These are phyloP conservation scores for Drechslerella dactyloides DNA, from an alignment of 2,329 filamentous ascomycete species.

Conservation along the genomic window DNA sequence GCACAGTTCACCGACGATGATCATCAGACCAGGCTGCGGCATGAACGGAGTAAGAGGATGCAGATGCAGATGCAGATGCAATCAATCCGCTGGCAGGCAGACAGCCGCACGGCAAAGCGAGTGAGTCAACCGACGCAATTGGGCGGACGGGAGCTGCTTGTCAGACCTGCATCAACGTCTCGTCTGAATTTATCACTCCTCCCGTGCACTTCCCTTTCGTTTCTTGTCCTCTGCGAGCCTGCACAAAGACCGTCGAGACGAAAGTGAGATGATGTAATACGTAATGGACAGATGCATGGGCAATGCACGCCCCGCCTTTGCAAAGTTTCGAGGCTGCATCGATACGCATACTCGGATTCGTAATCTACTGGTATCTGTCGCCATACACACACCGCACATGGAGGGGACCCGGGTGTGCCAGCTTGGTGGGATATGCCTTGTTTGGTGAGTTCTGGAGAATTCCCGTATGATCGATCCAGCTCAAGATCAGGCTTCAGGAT, in stretches of 20 bases:
- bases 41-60: conserved; percentile 12
- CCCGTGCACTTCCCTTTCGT: neutral
- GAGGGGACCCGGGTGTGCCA: neutral
- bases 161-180: conserved; percentile 47
- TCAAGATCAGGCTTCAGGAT: neutral
- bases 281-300: neutral
- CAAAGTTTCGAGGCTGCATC: no score
- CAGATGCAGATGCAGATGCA: no score
- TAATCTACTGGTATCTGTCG: no score
- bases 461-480: conserved; percentile 1
- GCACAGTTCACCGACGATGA: conserved; percentile 14
- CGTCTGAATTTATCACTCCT: conserved; percentile 23
- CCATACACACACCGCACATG: no score
- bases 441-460: conserved; percentile 1
- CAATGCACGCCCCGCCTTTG: conserved; percentile 23
- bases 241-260: conserved; percentile 33
- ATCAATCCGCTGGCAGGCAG: neutral
- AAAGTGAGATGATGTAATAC: conserved; percentile 49
- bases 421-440: neutral
- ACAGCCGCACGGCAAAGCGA: conserved; percentile 6
- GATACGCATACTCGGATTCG: neutral
- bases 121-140: conserved; percentile 33
- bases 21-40: conserved; percentile 46
- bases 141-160: conserved; percentile 33
- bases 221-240: conserved; percentile 22